Conservation (phyloP, 768 basidiomycete species). For the Russula sp. region DNA sequence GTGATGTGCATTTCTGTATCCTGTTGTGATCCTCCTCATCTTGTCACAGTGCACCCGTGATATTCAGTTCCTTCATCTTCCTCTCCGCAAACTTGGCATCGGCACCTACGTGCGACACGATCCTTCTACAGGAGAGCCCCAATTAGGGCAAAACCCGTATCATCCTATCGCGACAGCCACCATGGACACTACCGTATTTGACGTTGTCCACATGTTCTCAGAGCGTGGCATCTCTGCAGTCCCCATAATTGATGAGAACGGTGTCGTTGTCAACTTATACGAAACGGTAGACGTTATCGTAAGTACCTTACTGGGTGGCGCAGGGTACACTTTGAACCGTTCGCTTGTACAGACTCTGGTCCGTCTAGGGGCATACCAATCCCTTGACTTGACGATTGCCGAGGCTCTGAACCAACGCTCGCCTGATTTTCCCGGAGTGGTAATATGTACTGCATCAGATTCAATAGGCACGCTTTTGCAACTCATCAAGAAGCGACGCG, state of each 20-base stretch:
- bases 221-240: slow-evolving; percentile 94
- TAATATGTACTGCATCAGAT: slow-evolving; percentile 88
- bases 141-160: slow-evolving; percentile 61
- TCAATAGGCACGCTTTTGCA: slow-evolving; percentile 86
- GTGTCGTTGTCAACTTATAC: slow-evolving; percentile 91
- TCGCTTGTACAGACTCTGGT: slow-evolving; percentile 68
- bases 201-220: slow-evolving; percentile 98
- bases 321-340: neutral
- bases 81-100: slow-evolving; percentile 81
- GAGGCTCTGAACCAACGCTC: slow-evolving; percentile 90
- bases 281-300: slow-evolving; percentile 99
- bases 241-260: slow-evolving; percentile 89
- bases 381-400: slow-evolving; percentile 86
- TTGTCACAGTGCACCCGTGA: slow-evolving; percentile 64
- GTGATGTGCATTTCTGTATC: slow-evolving; percentile 38
- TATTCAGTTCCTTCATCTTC: too few relatives aligned
- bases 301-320: slow-evolving; percentile 27
- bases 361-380: slow-evolving; percentile 87
- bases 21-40: neutral
- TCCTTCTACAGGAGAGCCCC: slow-evolving; percentile 38
- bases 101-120: slow-evolving; percentile 75
- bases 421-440: slow-evolving; percentile 93
- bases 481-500: slow-evolving; percentile 86
- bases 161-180: slow-evolving; percentile 90
- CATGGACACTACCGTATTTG: slow-evolving; percentile 86